Conservation (phyloP, 306 rosid genomes). For the Fragaria vesca region DNA sequence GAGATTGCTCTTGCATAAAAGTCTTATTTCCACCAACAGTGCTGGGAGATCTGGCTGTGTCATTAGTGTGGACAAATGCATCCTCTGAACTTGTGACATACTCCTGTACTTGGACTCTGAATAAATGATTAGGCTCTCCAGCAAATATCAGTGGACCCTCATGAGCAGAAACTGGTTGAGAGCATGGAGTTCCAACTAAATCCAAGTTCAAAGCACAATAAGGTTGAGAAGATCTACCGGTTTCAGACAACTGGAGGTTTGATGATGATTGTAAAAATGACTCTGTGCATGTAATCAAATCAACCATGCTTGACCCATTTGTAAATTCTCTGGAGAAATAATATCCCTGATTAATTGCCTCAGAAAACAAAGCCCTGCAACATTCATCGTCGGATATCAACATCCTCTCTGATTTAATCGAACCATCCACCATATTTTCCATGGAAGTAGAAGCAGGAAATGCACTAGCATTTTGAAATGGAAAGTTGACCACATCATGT, state of each 20-base stretch:
- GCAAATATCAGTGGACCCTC: constrained; percentile 41
- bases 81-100: constrained; percentile 46
- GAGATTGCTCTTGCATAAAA: constrained; percentile 46
- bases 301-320: constrained; percentile 34
- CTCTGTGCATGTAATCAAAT: constrained; percentile 42
- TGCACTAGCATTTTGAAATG: constrained; percentile 50
- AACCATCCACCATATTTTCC: constrained; percentile 37
- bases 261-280: constrained; percentile 51
- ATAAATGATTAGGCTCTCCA: constrained; percentile 48
- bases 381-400: constrained; percentile 84
- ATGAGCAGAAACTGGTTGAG: constrained; percentile 45
- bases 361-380: constrained; percentile 76
- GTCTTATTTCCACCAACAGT: constrained; percentile 26
- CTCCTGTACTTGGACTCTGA: constrained; percentile 53
- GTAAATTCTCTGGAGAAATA: constrained; percentile 49
- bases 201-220: constrained; percentile 41
- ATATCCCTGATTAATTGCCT: constrained; percentile 44
- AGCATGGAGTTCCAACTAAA: constrained; percentile 38
- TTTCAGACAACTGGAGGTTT: constrained; percentile 38
- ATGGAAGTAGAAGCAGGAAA: constrained; percentile 40
- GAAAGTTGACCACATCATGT: constrained; percentile 39
- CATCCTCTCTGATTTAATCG: constrained; percentile 48
- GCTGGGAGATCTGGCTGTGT: constrained; percentile 48
- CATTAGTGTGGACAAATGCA: constrained; percentile 53
- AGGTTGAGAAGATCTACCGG: constrained; percentile 34